Evolutionary conservation across 176 grass and related monocot genomes (phyloP).

Genomic region (Rhynchospora breviuscula): DNA sequence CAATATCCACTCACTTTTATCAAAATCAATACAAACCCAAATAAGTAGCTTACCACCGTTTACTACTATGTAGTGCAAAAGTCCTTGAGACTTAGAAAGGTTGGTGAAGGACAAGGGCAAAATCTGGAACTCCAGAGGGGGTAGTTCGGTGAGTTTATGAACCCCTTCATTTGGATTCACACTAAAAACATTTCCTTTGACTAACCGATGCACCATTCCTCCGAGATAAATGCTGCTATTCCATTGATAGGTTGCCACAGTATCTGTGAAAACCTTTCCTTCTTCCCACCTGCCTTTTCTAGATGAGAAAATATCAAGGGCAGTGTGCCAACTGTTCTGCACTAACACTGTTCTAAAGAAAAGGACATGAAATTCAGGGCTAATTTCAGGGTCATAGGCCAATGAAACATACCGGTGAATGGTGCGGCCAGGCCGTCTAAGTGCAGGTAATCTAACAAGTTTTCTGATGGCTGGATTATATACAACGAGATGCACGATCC

Average conservation of each 20-base stretch:
- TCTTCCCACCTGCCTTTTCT: not conserved
- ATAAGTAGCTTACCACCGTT: no score
- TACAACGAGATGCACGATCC: not conserved
- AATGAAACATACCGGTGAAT: not conserved
- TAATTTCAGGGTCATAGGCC: not conserved
- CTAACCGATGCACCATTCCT: not conserved
- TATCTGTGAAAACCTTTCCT: not conserved
- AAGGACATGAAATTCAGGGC: not conserved
- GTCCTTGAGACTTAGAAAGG: no score
- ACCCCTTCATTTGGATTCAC: no score
- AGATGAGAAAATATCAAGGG: not conserved
- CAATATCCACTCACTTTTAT: no score
- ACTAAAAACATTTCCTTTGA: no score
- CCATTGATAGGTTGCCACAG: no score
- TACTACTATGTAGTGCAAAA: no score
- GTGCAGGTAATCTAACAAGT: not conserved
- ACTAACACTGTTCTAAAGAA: not conserved
- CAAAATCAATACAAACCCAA: no score
- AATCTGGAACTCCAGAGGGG: no score
- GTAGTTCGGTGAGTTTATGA: no score
- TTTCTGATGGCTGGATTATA: not conserved
- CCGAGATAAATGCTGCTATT: not conserved
- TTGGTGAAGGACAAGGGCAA: no score
- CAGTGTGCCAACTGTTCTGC: not conserved
- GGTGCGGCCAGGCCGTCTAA: not conserved